Conservation (phyloP, 495 filamentous ascomycete genomes). For the Melanomma pulvis-pyrius region DNA sequence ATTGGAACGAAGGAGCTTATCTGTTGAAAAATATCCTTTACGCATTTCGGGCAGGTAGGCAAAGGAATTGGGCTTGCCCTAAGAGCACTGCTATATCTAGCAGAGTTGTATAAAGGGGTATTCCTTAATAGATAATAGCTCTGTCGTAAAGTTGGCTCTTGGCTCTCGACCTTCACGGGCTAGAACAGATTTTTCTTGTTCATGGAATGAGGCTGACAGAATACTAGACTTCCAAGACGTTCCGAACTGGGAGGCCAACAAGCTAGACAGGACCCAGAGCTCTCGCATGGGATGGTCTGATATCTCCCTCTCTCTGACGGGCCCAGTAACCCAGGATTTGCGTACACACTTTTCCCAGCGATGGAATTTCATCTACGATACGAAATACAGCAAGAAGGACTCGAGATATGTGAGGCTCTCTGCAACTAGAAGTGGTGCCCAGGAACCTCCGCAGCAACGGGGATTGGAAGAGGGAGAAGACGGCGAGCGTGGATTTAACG, state of each 20-base stretch:
- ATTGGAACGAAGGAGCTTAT: neutral
- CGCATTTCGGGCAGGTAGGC: too few relatives aligned
- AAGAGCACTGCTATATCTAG: too few relatives aligned
- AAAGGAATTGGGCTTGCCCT: too few relatives aligned
- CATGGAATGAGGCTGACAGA: constrained; percentile 44
- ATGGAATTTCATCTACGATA: constrained; percentile 90
- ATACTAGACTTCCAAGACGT: constrained; percentile 81
- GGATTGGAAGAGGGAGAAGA: constrained; percentile 49
- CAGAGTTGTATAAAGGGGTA: too few relatives aligned
- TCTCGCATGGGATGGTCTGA: constrained; percentile 96
- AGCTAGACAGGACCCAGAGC: constrained; percentile 75
- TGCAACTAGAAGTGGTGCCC: constrained; percentile 18
- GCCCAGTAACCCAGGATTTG: constrained; percentile 77
- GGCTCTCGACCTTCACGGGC: too few relatives aligned
- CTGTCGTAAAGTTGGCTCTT: too few relatives aligned
- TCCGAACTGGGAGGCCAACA: constrained; percentile 79
- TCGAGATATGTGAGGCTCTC: constrained; percentile 32
- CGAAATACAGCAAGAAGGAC: constrained; percentile 75
- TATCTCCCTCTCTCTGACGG: constrained; percentile 78
- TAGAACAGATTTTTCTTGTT: too few relatives aligned
- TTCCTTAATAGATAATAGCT: too few relatives aligned
- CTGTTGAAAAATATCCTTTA: too few relatives aligned
- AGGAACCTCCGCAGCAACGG: constrained; percentile 46
- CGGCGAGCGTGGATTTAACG: constrained; percentile 37
- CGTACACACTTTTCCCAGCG: constrained; percentile 78